Evolutionary conservation across 441 rosid genomes (phyloP).

Genomic region (Mallotus japonicus): DNA sequence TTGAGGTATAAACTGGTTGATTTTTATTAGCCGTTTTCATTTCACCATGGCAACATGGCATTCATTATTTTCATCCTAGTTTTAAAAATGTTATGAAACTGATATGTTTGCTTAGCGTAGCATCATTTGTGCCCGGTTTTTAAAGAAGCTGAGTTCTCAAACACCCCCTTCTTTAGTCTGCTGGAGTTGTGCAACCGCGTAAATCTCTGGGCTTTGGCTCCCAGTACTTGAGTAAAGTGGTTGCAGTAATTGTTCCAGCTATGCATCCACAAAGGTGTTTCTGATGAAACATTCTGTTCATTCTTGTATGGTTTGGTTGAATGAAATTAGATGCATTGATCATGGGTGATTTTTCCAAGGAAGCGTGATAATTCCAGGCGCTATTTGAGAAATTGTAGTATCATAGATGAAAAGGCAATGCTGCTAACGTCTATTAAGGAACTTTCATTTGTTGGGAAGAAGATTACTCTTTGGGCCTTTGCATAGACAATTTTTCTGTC

Average conservation of each 20-base stretch:
- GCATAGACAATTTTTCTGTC: no score
- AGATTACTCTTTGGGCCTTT: background rate
- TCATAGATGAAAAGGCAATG: background rate
- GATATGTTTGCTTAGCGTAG: background rate
- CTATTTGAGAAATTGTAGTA: background rate
- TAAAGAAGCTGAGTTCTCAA: background rate
- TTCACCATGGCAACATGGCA: background rate
- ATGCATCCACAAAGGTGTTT: no score
- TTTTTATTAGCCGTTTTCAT: background rate
- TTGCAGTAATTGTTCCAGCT: no score
- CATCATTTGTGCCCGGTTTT: background rate
- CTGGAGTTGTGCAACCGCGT: background rate
- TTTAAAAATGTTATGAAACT: background rate
- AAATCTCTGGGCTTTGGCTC: background rate
- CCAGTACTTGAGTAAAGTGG: no score
- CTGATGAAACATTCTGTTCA: background rate
- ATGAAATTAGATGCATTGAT: background rate
- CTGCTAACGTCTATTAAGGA: background rate
- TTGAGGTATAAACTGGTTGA: conserved; percentile 50
- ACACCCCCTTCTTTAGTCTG: background rate
- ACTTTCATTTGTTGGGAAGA: background rate
- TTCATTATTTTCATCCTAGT: background rate
- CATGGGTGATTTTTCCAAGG: background rate
- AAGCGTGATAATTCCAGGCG: background rate
- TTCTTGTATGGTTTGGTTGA: background rate